A percentile compares a stretch with the other conserved stretches of the same genome.
Evolutionary conservation across 2,329 filamentous ascomycete genomes (phyloP).

Genomic region (Colletotrichum incanum): DNA sequence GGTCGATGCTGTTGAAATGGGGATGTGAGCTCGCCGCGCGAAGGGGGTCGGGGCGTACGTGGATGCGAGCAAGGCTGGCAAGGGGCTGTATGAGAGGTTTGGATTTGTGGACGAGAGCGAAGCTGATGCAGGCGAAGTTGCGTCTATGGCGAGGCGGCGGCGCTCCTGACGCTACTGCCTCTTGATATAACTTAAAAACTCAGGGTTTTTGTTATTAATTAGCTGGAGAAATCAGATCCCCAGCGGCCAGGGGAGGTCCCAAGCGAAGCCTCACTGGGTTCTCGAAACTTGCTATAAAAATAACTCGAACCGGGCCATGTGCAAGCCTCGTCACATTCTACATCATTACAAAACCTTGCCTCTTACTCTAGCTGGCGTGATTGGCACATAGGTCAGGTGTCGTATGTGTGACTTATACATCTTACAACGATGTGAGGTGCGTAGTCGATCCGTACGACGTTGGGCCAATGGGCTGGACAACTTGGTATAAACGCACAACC

Average conservation of each 20-base stretch:
- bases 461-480: neutral
- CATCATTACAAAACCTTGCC: neutral
- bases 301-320: neutral
- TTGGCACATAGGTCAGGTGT: neutral
- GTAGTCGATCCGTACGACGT: neutral
- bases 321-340: neutral
- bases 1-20: conserved; percentile 47
- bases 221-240: neutral
- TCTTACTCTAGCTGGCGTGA: neutral
- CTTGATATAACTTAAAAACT: neutral
- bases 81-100: conserved; percentile 22
- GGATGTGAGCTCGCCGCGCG: conserved; percentile 46
- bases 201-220: neutral
- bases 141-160: conserved; percentile 16
- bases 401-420: neutral
- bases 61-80: conserved; percentile 44
- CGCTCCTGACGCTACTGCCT: neutral
- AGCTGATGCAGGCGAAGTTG: neutral
- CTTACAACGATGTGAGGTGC: no score
- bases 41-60: conserved; percentile 46
- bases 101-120: conserved; percentile 36
- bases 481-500: neutral
- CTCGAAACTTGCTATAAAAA: neutral
- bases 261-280: neutral
- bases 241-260: neutral